Conservation (phyloP, 1,284 basidiomycete genomes). For the Cerrena zonata region DNA sequence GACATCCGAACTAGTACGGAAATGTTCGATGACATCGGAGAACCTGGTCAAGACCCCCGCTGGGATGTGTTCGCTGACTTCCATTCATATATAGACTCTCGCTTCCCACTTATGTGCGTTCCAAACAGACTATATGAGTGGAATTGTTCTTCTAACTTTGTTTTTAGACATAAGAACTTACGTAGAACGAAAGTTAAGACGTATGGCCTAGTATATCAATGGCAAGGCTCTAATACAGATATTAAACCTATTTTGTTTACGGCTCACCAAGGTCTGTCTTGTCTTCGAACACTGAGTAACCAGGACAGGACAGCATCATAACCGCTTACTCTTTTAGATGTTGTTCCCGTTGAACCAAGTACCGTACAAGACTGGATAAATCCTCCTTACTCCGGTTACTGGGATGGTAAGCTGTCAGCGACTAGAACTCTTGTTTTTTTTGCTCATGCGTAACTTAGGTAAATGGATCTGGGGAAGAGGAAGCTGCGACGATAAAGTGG, state of each 20-base stretch:
- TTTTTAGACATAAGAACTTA: too few relatives aligned
- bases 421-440: neutral
- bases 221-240: constrained; percentile 48
- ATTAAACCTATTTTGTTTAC: constrained; percentile 63
- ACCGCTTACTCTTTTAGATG: constrained; percentile 33
- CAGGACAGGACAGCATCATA: neutral
- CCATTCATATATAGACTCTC: constrained; percentile 35
- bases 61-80: constrained; percentile 40
- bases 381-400: constrained; percentile 32
- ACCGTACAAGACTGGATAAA: constrained; percentile 46
- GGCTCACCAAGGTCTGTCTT: constrained; percentile 57
- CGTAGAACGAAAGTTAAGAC: constrained; percentile 54
- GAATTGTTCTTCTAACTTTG: constrained; percentile 19
- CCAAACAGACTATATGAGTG: constrained; percentile 20
- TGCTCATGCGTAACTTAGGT: constrained; percentile 23
- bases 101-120: constrained; percentile 44
- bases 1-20: constrained; percentile 18
- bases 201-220: constrained; percentile 61
- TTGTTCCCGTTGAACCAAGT: constrained; percentile 50
- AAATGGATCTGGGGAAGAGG: constrained; percentile 63
- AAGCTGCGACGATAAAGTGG: constrained; percentile 57
- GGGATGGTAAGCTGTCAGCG: constrained; percentile 25
- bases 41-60: constrained; percentile 36
- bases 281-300: constrained; percentile 3
- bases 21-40: constrained; percentile 24